phyloP scores from a whole-genome alignment of 768 basidiomycete genomes.

The Zangia roseola region DNA sequence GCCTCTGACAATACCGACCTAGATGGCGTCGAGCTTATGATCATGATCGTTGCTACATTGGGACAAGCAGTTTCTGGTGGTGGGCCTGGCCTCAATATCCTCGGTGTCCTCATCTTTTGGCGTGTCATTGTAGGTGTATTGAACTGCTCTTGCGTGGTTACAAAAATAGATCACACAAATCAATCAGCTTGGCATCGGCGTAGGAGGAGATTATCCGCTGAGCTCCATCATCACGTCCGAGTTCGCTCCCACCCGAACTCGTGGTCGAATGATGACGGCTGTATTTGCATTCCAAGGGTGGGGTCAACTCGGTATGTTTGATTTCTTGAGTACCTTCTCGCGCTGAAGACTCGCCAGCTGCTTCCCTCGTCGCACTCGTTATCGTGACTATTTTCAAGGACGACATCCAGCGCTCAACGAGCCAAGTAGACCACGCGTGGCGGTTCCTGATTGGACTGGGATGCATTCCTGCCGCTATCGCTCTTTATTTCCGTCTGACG shows the following conservation, averaged over 20 bases:
- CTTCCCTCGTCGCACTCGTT: slow-evolving; percentile 63
- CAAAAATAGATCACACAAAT: slow-evolving; percentile 29
- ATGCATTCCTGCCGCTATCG: slow-evolving; percentile 70
- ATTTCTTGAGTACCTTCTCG: not conserved
- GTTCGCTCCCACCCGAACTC: slow-evolving; percentile 69
- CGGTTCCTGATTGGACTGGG: slow-evolving; percentile 84
- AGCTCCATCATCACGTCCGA: slow-evolving; percentile 85
- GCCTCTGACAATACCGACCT: not conserved
- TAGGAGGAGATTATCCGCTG: slow-evolving; percentile 85
- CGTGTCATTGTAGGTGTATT: slow-evolving; percentile 54
- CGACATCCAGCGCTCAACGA: slow-evolving; percentile 38
- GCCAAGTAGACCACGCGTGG: slow-evolving; percentile 73
- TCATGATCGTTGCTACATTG: slow-evolving; percentile 76
- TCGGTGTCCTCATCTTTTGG: slow-evolving; percentile 77
- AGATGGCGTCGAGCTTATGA: slow-evolving; percentile 57
- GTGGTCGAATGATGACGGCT: slow-evolving; percentile 83
- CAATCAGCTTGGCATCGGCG: slow-evolving; percentile 67
- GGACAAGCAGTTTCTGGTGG: slow-evolving; percentile 73
- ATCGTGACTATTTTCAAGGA: slow-evolving; percentile 63
- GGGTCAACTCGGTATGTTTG: slow-evolving; percentile 69
- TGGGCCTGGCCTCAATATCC: slow-evolving; percentile 59
- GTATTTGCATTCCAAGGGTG: slow-evolving; percentile 83
- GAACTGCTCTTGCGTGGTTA: not conserved
- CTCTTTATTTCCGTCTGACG: too few species aligned
- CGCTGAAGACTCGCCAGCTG: slow-evolving; percentile 37